These are phyloP conservation scores for Botryotinia globosa DNA, from an alignment of 2,329 filamentous ascomycete genomes.

Conservation along the genomic window DNA sequence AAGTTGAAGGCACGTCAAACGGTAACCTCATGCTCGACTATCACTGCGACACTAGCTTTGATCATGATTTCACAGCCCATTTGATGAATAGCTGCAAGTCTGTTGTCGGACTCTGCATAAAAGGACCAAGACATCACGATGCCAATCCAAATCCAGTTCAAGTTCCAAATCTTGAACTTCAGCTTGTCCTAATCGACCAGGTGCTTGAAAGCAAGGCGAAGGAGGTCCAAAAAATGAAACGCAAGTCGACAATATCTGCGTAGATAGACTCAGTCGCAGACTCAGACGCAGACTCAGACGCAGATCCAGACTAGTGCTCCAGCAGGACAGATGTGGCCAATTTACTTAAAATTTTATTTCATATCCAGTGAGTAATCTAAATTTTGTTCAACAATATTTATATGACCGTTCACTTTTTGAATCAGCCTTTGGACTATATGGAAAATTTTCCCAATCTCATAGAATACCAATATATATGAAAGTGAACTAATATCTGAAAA, in stretches of 20 bases:
- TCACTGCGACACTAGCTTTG: fast-evolving
- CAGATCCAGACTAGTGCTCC: too few species aligned
- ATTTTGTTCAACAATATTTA: too few species aligned
- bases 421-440: background rate
- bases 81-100: background rate
- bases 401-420: too few species aligned
- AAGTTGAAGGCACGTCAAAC: background rate
- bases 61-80: background rate
- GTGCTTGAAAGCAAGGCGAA: background rate
- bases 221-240: background rate
- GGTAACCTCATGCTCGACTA: background rate
- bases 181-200: background rate
- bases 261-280: too few species aligned
- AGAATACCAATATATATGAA: background rate
- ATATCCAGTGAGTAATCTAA: too few species aligned
- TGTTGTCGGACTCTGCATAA: background rate
- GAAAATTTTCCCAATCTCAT: background rate
- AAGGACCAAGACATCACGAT: fast-evolving
- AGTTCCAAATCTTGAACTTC: background rate
- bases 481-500: background rate
- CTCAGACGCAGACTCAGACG: too few species aligned
- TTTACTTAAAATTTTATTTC: background rate
- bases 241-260: background rate
- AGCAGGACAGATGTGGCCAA: background rate
- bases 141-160: too few species aligned